These are phyloP conservation scores for Zalaria sp. DNA, from an alignment of 2,329 filamentous ascomycete genomes.

Conservation along the genomic window DNA sequence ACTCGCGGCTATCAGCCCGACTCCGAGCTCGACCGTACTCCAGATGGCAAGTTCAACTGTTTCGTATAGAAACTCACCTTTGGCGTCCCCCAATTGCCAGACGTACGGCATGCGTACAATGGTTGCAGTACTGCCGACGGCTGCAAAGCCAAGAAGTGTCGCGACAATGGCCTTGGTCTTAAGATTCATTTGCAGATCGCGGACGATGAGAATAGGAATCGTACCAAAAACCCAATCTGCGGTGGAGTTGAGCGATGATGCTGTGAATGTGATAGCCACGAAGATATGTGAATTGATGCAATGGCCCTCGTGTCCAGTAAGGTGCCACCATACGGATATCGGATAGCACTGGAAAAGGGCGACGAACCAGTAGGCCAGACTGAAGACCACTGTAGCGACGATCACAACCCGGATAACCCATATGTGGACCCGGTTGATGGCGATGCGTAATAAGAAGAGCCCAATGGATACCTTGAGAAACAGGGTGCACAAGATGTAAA, in stretches of 20 bases:
- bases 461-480: conserved; percentile 38
- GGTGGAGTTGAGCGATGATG: conserved; percentile 17
- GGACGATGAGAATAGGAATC: conserved; percentile 22
- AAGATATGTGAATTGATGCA: conserved; percentile 15
- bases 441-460: conserved; percentile 39
- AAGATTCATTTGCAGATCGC: conserved; percentile 20
- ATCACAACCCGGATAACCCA: conserved; percentile 33
- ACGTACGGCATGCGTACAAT: conserved; percentile 32
- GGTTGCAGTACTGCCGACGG: conserved; percentile 36
- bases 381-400: conserved; percentile 27
- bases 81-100: conserved; percentile 19
- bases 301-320: conserved; percentile 21
- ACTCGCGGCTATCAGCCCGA: conserved; percentile 26
- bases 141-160: conserved; percentile 19
- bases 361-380: conserved; percentile 36
- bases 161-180: conserved; percentile 19
- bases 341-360: conserved; percentile 40
- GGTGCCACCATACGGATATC: conserved; percentile 38
- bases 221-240: conserved; percentile 23
- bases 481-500: conserved; percentile 35
- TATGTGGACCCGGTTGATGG: conserved; percentile 29
- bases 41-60: conserved; percentile 26
- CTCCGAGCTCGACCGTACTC: conserved; percentile 19
- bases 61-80: conserved; percentile 29
- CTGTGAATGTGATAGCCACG: conserved; percentile 5